Conservation (phyloP, 179 eudicot species). For the Patellifolia procumbens region DNA sequence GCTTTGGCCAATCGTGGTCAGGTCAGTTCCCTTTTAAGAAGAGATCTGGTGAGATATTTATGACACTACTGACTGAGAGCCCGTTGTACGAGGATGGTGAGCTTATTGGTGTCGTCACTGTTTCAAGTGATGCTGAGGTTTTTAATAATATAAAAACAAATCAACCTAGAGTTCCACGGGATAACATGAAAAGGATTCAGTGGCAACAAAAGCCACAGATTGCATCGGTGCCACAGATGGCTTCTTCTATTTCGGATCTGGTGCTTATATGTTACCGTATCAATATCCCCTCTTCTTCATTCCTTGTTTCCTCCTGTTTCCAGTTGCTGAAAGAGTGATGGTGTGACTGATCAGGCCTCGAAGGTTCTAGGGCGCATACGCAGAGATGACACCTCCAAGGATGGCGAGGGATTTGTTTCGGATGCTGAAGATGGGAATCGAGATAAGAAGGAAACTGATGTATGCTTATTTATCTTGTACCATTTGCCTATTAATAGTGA, state of each 20-base stretch:
- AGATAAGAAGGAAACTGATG: slow-evolving; percentile 46
- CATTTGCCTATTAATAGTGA: background rate
- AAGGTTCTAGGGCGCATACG: slow-evolving; percentile 50
- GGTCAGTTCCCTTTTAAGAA: slow-evolving; percentile 80
- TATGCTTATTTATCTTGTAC: slow-evolving; percentile 32
- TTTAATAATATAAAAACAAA: slow-evolving; percentile 45
- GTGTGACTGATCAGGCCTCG: slow-evolving; percentile 53
- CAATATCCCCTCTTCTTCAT: slow-evolving; percentile 5
- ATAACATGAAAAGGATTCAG: slow-evolving; percentile 50
- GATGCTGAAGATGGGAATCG: slow-evolving; percentile 31
- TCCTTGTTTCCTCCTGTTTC: slow-evolving; percentile 4
- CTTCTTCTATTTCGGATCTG: slow-evolving; percentile 78
- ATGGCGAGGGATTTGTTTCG: slow-evolving; percentile 32
- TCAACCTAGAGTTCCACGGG: slow-evolving; percentile 30
- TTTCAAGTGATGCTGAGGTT: slow-evolving; percentile 73
- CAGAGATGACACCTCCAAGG: slow-evolving; percentile 34
- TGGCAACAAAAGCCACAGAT: slow-evolving; percentile 61
- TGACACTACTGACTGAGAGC: slow-evolving; percentile 72
- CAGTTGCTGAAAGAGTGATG: slow-evolving; percentile 28
- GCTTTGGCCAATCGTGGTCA: slow-evolving; percentile 67
- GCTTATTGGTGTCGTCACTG: slow-evolving; percentile 79
- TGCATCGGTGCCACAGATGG: slow-evolving; percentile 53
- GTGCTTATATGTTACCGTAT: slow-evolving; percentile 50
- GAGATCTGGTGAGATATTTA: slow-evolving; percentile 60
- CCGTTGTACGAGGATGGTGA: slow-evolving; percentile 70